Evolutionary conservation across 257 asterid species (phyloP), one percentile per base, ranked within the genome.

Genomic region (Nyctanthes arbortristis): DNA sequence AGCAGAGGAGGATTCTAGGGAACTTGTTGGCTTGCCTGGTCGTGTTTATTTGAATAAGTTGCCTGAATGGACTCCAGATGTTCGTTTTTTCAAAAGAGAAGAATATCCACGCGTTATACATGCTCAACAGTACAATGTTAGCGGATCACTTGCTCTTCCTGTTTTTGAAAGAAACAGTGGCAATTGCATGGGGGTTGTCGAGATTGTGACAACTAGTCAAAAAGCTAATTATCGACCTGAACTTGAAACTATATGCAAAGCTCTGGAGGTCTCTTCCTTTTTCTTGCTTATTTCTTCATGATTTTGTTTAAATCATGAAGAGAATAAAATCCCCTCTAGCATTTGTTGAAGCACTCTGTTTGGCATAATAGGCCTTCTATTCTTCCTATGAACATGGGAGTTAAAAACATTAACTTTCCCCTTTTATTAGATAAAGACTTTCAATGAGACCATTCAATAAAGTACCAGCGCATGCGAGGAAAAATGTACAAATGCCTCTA

Each of bases 51-150:
- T 84, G 83, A 88, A 82, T 36, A 88, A 84, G 79, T 73, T 88
- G 69, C 92, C 95, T 0, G 96, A 88, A 63, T 86, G 92, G 85
- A 88, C 92, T 7, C 96, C 96, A 4, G 96, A 88, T 73, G 90
- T 88, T 62, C 92, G 84, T 0, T 86, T 69, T 49, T 86, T 86
- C 78, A 82, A 67, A 60, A 59, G 73, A 3, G 96, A 88, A 66
- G 96, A 84, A 73, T 88, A 86, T 66, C 84, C 92, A 0, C 85
- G 90, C 1, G 75, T 86, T 67, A 79, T 5, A 16, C 56, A 84
- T 63, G 90, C 96, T 1, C 87, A 75, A 70, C 82, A 52, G 80
- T 69, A 45, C 54, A 79, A 86, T 60, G 88, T 88, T 66, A 64
- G 92, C 67, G 92, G 96, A 24, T 86, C 92, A 30, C 80, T 88